Conservation (phyloP, 2,329 filamentous ascomycete genomes). For the Xylaria sp. region DNA sequence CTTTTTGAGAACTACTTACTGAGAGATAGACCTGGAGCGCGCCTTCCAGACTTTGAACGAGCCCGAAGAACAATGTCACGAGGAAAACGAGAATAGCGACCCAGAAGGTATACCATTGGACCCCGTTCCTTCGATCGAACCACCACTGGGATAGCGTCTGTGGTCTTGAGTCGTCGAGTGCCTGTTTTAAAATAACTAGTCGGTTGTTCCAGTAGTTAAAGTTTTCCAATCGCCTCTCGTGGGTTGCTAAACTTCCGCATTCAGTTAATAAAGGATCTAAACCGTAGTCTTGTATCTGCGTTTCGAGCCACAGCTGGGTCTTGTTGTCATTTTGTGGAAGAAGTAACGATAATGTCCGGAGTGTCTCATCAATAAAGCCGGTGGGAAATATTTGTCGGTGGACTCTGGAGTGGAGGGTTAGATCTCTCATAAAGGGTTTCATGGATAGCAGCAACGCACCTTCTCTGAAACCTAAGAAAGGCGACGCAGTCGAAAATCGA, state of each 20-base stretch:
- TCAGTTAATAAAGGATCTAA: conserved; percentile 26
- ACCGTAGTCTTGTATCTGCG: conserved; percentile 10
- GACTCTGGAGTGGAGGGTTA: conserved; percentile 9
- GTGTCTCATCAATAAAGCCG: conserved; percentile 51
- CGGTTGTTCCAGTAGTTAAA: conserved; percentile 57
- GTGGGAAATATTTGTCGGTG: conserved; percentile 43
- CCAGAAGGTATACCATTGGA: conserved; percentile 61
- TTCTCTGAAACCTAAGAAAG: conserved; percentile 47
- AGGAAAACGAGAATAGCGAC: conserved; percentile 53
- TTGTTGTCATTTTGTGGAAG: conserved; percentile 47
- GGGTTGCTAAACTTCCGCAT: conserved; percentile 46
- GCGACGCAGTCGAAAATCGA: conserved; percentile 53
- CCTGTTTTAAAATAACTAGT: conserved; percentile 55
- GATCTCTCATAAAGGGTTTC: not conserved
- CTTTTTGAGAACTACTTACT: not conserved
- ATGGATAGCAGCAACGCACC: conserved; percentile 6
- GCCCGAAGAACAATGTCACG: conserved; percentile 53
- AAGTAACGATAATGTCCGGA: conserved; percentile 50
- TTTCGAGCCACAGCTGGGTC: conserved; percentile 22
- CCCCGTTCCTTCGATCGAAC: conserved; percentile 54
- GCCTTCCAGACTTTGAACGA: conserved; percentile 55
- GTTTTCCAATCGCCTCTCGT: conserved; percentile 49
- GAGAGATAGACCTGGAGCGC: conserved; percentile 53
- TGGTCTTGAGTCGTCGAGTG: conserved; percentile 53
- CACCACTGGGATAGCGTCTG: conserved; percentile 54